These are phyloP conservation scores for Moniliophthora roreri DNA, from an alignment of 1,284 basidiomycete species.

Conservation along the genomic window DNA sequence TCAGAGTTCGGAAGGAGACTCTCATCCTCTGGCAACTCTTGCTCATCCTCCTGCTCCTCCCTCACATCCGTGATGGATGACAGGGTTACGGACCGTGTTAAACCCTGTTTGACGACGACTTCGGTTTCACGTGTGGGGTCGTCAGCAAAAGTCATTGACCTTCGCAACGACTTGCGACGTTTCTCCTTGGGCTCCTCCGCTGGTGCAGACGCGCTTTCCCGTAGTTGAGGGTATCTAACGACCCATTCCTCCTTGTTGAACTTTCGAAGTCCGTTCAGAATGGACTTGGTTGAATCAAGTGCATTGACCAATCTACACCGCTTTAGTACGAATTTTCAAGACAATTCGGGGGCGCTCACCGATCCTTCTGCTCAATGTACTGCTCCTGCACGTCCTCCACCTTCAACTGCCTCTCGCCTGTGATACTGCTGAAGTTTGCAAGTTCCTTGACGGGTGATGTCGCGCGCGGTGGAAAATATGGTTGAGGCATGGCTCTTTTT, in stretches of 20 bases:
- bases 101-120: conserved; percentile 58
- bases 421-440: conserved; percentile 15
- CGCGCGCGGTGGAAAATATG: conserved; percentile 38
- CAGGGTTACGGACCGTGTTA: conserved; percentile 57
- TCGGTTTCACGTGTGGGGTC: conserved; percentile 70
- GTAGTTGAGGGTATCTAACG: conserved; percentile 80
- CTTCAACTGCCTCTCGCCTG: conserved; percentile 45
- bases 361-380: conserved; percentile 70
- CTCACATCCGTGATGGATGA: conserved; percentile 47
- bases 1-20: conserved; percentile 51
- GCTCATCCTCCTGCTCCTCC: conserved; percentile 32
- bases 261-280: conserved; percentile 72
- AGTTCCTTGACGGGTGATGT: conserved; percentile 32
- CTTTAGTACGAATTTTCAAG: background rate
- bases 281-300: conserved; percentile 68
- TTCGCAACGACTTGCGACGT: conserved; percentile 46
- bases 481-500: conserved; percentile 38
- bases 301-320: conserved; percentile 67
- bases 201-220: conserved; percentile 35
- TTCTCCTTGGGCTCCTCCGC: conserved; percentile 22
- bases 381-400: conserved; percentile 72
- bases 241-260: conserved; percentile 90
- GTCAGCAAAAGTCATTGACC: conserved; percentile 81
- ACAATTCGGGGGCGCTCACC: conserved; percentile 41
- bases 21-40: conserved; percentile 28